A percentile compares a stretch with the other conserved stretches of the same genome.
These are phyloP conservation scores for Hibiscus tridactylites DNA, from an alignment of 345 rosid genomes.

Conservation along the genomic window DNA sequence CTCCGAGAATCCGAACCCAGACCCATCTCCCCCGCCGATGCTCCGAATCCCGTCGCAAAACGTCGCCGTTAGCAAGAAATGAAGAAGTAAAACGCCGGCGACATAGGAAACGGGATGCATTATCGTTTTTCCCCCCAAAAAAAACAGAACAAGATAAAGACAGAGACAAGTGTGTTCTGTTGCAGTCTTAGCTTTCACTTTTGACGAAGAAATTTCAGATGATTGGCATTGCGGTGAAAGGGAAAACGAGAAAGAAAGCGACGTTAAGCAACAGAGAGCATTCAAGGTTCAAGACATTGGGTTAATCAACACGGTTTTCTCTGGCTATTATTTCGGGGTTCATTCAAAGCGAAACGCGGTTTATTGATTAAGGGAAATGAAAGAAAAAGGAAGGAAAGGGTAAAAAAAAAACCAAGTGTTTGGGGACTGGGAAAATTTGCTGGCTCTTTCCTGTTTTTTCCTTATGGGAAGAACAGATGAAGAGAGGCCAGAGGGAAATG, in stretches of 20 bases:
- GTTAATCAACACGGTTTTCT: constrained; percentile 1
- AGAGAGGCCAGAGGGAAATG: background rate
- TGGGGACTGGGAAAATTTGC: background rate
- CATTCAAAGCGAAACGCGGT: constrained; percentile 8
- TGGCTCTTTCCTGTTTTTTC: background rate
- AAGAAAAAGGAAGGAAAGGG: background rate
- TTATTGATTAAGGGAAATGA: background rate
- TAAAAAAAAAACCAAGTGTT: background rate
- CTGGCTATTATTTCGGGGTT: background rate
- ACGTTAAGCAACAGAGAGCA: background rate
- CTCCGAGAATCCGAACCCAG: constrained; percentile 31
- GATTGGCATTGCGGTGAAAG: constrained; percentile 11
- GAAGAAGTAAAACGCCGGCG: constrained; percentile 12
- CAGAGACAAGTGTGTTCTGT: background rate
- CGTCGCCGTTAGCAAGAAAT: constrained; percentile 16
- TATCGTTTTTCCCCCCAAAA: background rate
- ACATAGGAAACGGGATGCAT: background rate
- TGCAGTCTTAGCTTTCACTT: background rate
- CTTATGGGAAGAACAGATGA: background rate
- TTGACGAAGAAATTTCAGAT: background rate
- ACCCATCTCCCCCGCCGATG: constrained; percentile 14
- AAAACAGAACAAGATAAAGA: background rate
- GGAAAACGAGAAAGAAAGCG: background rate
- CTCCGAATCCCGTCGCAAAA: constrained; percentile 49
- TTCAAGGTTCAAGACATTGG: background rate